Evolutionary conservation across 192 early-diverging fungal species (phyloP), one percentile per base, ranked within the genome.

Genomic region (Chytriomyces hyalinus): DNA sequence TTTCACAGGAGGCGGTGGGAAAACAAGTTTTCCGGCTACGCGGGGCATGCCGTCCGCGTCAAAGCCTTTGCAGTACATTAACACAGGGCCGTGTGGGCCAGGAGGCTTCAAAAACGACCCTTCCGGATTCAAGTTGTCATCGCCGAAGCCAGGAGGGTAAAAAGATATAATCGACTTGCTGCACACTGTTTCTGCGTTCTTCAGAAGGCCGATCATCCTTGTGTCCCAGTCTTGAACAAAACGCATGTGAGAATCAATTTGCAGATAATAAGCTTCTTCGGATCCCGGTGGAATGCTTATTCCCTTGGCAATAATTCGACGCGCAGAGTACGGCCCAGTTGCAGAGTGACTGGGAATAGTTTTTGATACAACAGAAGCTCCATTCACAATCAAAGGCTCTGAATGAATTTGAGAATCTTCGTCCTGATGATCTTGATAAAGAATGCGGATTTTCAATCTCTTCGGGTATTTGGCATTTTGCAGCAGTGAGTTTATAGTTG

Each of bases 241-340:
- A 20, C 79, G 75, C 79, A 80, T 80, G 50, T 80, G 79, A 15
- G 77, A 80, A 64, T 80, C 79, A 72, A 80, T 36, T 70, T 77
- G 79, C 20, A 80, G 65, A 57, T 60, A 60, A 50, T 66, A 72
- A 28, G 17, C 63, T 22, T 79, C 53, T 43, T 13, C 17, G 26
- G 36, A 7, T 15, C 17, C 36, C 7, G 11, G 63, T 76, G 68
- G 20, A 15, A 13, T 3, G 24, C n/a, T 36, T 1, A 80, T 22
- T 7, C 49, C 6, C 15, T 61, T 11, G 28, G 20, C 49, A 44
- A 78, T 78, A 24, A 6, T 47, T n/a, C 13, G 59, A 1, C 76
- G 76, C 6, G 76, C 76, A 45, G 49, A 20, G 36, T 67, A 67
- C 11, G 76, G 76, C 7, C 76, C 76, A 0, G 13, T 53, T 46